Percentiles rank a stretch among this genome's conserved stretches.
Conservation (phyloP, 768 basidiomycete genomes). For the Boletellus ananiceps region DNA sequence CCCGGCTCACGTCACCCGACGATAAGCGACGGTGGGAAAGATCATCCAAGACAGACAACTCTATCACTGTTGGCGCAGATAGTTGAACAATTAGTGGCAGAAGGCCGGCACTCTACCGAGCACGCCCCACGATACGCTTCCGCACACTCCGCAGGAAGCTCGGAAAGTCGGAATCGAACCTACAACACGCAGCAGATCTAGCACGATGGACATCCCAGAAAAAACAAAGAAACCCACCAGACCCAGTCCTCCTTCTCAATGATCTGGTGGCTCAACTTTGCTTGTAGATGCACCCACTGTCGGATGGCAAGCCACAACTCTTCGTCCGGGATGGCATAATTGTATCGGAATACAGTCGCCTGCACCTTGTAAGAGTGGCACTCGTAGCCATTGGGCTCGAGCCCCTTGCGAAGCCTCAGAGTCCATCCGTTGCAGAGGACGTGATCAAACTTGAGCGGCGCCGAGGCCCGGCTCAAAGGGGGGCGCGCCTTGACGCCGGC, state of each 20-base stretch:
- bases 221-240: slow-evolving; percentile 13
- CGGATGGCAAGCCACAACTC: not conserved
- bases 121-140: no score
- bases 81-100: not conserved
- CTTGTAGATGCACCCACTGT: slow-evolving; percentile 10
- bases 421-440: slow-evolving; percentile 17
- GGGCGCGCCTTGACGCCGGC: slow-evolving; percentile 10
- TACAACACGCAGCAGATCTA: not conserved
- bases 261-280: not conserved
- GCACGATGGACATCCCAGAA: not conserved
- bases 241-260: slow-evolving; percentile 14
- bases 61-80: no score
- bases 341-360: slow-evolving; percentile 25
- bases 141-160: not conserved
- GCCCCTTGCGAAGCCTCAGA: not conserved
- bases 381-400: not conserved
- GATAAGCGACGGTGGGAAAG: not conserved
- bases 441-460: slow-evolving; percentile 13
- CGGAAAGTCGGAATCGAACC: slow-evolving; percentile 23
- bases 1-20: not conserved
- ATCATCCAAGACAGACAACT: no score
- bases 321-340: slow-evolving; percentile 18
- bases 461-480: slow-evolving; percentile 8
- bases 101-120: not conserved
- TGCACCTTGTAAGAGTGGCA: slow-evolving; percentile 2